Evolutionary conservation across 2,329 filamentous ascomycete genomes (phyloP), one percentile per base, ranked within the genome.

Genomic region (Tolypocladium endophyticum): DNA sequence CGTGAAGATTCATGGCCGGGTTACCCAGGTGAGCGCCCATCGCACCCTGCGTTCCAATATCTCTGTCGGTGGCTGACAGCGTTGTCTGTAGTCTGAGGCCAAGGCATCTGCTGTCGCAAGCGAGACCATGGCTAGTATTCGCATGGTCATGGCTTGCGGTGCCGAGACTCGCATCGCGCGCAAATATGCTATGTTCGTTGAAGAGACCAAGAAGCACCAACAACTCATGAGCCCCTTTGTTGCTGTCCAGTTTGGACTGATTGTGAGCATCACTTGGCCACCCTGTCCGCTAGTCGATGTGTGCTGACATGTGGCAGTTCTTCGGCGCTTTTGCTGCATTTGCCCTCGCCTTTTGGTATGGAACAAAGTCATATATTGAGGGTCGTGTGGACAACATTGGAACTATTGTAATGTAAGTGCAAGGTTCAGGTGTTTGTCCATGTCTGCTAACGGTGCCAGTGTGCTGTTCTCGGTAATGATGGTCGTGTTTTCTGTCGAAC

Each of bases 131-230:
- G 74, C 77, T 1, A 81, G 80, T 56, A 81, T 87, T 41, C 76
- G 83, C 8, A 87, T 87, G 77, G 76, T 88, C 39, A 77, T 81
- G 43, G 85, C 85, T 0, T 87, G 83, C 64, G 83, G 84, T 41
- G 85, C 85, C 16, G 81, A 87, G 67, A 67, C 71, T 18, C 78
- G 81, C 7, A 77, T 86, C 59, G 73, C 76, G 0, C 71, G 75
- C 55, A 81, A 79, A 39, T 87, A 86, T 66, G 70, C 77, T 18
- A 71, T 74, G 6, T 85, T 81, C 75, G 79, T 84, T 25, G 73
- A 79, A n/a, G 78, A 83, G 59, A 79, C 82, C 1, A 79, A 76
- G 60, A 73, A 72, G 58, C 76, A 81, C 59, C 80, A 79, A 1
- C 72, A 79, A 52, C 73, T 69, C 54, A 78, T 77, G 47, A 74